Evolutionary conservation across 2,329 filamentous ascomycete species (phyloP).

Genomic region (Leptographium lundbergii): DNA sequence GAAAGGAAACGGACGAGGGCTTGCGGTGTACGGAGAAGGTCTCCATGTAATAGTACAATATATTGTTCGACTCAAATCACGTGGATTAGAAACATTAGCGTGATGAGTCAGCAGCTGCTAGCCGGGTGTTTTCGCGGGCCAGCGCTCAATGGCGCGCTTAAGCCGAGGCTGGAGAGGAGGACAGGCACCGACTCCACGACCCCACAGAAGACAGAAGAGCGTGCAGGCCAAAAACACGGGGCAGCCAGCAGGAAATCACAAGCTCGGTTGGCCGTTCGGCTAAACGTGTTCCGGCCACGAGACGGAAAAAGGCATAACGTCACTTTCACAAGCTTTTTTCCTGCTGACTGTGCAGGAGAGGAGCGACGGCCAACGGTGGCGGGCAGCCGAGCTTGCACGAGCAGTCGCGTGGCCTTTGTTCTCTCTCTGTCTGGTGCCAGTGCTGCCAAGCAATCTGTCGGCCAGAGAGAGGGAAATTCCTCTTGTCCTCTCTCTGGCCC

Average conservation of each 20-base stretch:
- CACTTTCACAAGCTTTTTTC: slow-evolving; percentile 10
- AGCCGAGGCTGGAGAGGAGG: neutral
- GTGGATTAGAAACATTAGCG: neutral
- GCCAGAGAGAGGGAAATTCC: too few relatives aligned
- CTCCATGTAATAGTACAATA: too few relatives aligned
- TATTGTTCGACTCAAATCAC: too few relatives aligned
- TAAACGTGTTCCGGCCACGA: slow-evolving; percentile 14
- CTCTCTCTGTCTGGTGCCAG: neutral
- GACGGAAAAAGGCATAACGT: neutral
- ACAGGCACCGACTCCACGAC: neutral
- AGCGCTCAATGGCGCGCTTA: neutral
- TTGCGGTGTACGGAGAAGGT: neutral
- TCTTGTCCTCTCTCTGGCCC: neutral
- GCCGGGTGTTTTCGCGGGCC: neutral
- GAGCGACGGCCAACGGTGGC: too few relatives aligned
- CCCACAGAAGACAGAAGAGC: neutral
- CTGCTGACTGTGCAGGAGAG: neutral
- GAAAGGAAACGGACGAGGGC: neutral
- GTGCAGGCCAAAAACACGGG: neutral
- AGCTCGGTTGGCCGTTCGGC: slow-evolving; percentile 40
- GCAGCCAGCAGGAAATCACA: slow-evolving; percentile 31
- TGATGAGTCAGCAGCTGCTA: neutral
- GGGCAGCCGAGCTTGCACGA: neutral
- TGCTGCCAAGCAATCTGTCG: too few relatives aligned
- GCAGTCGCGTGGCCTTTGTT: neutral